A percentile compares a stretch with the other conserved stretches of the same genome.
Evolutionary conservation across 2,329 filamentous ascomycete genomes (phyloP).

Genomic region (Drechslerella coelobrocha): DNA sequence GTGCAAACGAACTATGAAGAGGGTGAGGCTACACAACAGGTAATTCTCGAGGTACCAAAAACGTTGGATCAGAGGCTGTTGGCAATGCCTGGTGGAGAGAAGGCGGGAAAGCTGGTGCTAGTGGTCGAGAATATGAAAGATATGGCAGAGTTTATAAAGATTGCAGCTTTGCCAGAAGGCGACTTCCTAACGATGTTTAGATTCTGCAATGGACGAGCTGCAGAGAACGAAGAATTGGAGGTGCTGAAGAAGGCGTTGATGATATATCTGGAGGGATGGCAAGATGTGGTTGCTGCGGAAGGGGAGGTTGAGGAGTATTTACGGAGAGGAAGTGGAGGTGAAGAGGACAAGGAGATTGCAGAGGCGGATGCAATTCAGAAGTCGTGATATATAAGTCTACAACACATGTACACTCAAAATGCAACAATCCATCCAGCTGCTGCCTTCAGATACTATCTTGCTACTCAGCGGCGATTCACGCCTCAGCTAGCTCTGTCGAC

Average conservation of each 20-base stretch:
- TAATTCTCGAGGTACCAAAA: constrained; percentile 28
- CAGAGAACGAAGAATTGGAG: constrained; percentile 36
- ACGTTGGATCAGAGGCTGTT: constrained; percentile 23
- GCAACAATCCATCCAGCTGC: too few species aligned
- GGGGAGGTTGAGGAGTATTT: constrained; percentile 29
- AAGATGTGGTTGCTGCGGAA: constrained; percentile 42
- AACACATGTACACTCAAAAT: background rate
- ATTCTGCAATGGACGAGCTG: constrained; percentile 26
- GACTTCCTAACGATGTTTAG: constrained; percentile 35
- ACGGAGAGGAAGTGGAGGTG: constrained; percentile 15
- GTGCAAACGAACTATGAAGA: constrained; percentile 6
- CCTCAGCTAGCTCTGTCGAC: too few species aligned
- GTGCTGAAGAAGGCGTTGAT: constrained; percentile 30
- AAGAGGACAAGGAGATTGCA: constrained; percentile 39
- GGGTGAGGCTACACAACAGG: constrained; percentile 21
- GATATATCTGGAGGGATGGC: constrained; percentile 36
- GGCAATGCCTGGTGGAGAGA: constrained; percentile 34
- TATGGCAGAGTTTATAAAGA: constrained; percentile 28
- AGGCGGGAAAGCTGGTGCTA: constrained; percentile 33
- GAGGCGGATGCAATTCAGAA: constrained; percentile 31
- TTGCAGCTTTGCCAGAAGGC: constrained; percentile 22
- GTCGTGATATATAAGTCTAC: too few species aligned
- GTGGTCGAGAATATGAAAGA: constrained; percentile 30
- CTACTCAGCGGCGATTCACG: too few species aligned
- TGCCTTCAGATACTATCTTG: too few species aligned